Evolutionary conservation across 257 asterid species (phyloP).

Genomic region (Solanum sparsipilum): DNA sequence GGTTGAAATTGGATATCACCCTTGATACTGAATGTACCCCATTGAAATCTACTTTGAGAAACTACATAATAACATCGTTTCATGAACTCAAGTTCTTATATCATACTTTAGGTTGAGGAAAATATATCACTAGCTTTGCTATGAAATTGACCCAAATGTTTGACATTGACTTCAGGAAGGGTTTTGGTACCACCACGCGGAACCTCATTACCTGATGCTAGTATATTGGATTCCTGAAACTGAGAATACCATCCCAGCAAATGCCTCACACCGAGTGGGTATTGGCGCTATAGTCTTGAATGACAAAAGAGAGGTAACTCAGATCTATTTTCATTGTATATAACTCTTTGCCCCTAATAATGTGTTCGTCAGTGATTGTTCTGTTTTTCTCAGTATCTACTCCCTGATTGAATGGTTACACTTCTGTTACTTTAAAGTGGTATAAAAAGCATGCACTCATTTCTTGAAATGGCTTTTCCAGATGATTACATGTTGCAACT

Average conservation of each 20-base stretch:
- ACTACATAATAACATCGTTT: not conserved
- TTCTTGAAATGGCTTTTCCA: not conserved
- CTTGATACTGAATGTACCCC: not conserved
- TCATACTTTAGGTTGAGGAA: not conserved
- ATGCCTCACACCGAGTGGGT: constrained; percentile 61
- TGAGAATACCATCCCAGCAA: constrained; percentile 48
- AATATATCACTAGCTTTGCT: not conserved
- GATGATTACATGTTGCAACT: not conserved
- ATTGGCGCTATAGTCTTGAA: constrained; percentile 63
- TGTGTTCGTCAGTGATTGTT: not conserved
- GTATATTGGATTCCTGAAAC: constrained; percentile 58
- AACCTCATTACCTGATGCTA: constrained; percentile 68
- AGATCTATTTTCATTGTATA: not conserved
- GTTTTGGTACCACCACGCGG: constrained; percentile 71
- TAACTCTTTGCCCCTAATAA: not conserved
- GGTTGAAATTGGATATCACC: not conserved
- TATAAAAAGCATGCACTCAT: not conserved
- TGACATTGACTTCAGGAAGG: constrained; percentile 47
- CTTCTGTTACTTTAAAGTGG: not conserved
- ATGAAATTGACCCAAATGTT: not conserved
- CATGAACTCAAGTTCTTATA: not conserved
- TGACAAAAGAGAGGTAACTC: constrained; percentile 60
- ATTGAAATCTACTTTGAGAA: not conserved
- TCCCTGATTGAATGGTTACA: not conserved
- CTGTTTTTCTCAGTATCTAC: not conserved